A percentile compares a stretch with the other conserved stretches of the same genome.
Conservation (phyloP, 129 eudicot species). For the Saussurea involucrata region DNA sequence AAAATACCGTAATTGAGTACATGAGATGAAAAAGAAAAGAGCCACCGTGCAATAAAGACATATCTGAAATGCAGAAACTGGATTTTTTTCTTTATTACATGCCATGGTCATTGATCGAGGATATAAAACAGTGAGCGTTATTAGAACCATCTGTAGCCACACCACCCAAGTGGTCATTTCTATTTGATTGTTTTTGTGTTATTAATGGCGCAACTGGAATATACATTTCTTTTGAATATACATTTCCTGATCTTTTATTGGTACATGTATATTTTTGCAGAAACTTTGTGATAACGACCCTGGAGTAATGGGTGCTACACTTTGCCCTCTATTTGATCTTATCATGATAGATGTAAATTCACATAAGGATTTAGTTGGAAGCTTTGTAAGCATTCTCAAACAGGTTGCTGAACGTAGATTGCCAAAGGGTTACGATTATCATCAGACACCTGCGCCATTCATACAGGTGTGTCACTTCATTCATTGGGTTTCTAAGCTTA, state of each 20-base stretch:
- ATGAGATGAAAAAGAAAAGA: not conserved
- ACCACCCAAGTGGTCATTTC: not conserved
- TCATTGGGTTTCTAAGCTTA: not conserved
- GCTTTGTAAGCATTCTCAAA: conserved; percentile 92
- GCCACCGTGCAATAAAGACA: not conserved
- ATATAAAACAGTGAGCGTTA: not conserved
- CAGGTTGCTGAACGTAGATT: conserved; percentile 98
- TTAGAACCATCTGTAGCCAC: conserved; percentile 3
- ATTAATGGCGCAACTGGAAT: not conserved
- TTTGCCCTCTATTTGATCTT: conserved; percentile 88
- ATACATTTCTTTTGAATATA: conserved; percentile 2
- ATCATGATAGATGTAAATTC: conserved; percentile 64
- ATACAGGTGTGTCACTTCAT: conserved; percentile 60
- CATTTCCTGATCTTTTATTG: conserved; percentile 5
- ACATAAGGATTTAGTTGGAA: conserved; percentile 82
- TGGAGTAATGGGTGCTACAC: conserved; percentile 98
- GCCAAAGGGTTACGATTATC: conserved; percentile 97
- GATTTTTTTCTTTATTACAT: not conserved
- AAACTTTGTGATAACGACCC: conserved; percentile 96
- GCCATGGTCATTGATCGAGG: not conserved
- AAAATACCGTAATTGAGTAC: not conserved
- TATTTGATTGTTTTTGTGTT: not conserved
- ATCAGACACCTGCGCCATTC: conserved; percentile 99
- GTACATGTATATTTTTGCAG: conserved; percentile 44
- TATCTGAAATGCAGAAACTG: not conserved